Conservation (phyloP, 2,329 filamentous ascomycete species). For the Fusarium neocosmosporiellum region DNA sequence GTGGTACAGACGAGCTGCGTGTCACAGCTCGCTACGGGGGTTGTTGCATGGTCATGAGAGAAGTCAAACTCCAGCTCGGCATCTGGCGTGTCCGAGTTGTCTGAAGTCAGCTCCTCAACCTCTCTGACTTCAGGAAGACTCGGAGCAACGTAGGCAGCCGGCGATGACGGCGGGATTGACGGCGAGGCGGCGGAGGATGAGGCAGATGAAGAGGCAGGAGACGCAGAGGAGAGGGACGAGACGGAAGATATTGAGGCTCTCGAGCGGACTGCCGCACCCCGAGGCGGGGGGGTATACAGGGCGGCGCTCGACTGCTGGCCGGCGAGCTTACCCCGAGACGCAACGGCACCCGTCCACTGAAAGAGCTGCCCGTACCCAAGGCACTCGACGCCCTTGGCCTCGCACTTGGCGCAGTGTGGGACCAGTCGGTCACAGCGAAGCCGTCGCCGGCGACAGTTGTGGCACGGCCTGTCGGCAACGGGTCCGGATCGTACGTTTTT, state of each 20-base stretch:
- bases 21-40: constrained; percentile 30
- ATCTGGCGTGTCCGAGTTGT: constrained; percentile 27
- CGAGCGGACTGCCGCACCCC: constrained; percentile 27
- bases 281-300: constrained; percentile 38
- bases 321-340: constrained; percentile 55
- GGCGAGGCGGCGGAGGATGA: constrained; percentile 24
- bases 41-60: constrained; percentile 24
- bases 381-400: constrained; percentile 60
- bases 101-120: constrained; percentile 29
- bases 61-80: constrained; percentile 18
- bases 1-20: constrained; percentile 45
- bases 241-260: constrained; percentile 32
- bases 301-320: constrained; percentile 53
- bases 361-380: constrained; percentile 65
- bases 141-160: constrained; percentile 20
- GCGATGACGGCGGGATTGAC: constrained; percentile 27
- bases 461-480: constrained; percentile 55
- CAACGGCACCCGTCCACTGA: constrained; percentile 62
- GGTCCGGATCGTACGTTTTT: constrained; percentile 41
- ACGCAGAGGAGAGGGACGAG: constrained; percentile 34
- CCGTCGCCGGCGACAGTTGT: constrained; percentile 65
- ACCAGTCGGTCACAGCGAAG: constrained; percentile 64
- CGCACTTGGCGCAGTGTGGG: constrained; percentile 64
- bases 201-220: constrained; percentile 18
- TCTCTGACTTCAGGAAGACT: constrained; percentile 21